Conservation (phyloP, 768 basidiomycete species). For the Suillus variegatus region DNA sequence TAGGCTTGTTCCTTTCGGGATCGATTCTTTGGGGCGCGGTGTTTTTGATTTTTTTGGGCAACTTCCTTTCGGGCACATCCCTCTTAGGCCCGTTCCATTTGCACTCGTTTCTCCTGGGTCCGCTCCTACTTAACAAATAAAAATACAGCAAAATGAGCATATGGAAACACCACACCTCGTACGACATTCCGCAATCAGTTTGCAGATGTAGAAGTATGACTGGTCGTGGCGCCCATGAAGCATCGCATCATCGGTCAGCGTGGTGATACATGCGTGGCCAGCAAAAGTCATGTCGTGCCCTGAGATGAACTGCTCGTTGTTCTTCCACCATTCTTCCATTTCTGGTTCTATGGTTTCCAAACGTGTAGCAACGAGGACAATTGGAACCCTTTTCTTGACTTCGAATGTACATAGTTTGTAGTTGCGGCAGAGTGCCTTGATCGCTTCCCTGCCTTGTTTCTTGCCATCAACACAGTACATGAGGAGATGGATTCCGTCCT, state of each 20-base stretch:
- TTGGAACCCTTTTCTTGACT: constrained; percentile 17
- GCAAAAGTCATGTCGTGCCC: constrained; percentile 33
- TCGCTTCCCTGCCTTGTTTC: constrained; percentile 13
- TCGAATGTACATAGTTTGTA: constrained; percentile 26
- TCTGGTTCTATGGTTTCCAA: constrained; percentile 32
- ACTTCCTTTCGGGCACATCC: neutral
- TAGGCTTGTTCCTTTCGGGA: neutral
- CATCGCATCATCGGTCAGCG: constrained; percentile 23
- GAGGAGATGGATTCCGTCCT: constrained; percentile 26
- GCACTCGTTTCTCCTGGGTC: neutral
- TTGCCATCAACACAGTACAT: constrained; percentile 29
- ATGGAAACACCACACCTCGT: neutral
- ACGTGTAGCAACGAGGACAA: constrained; percentile 31
- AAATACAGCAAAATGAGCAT: neutral
- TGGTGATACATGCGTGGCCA: constrained; percentile 41
- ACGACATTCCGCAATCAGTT: constrained; percentile 14
- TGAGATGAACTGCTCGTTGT: constrained; percentile 31
- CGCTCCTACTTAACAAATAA: neutral
- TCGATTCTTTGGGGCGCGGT: neutral
- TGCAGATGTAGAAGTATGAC: constrained; percentile 23
- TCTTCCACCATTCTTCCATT: constrained; percentile 42
- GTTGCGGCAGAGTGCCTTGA: constrained; percentile 29
- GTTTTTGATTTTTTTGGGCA: neutral
- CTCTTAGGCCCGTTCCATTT: too few relatives aligned
- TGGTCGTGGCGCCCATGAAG: constrained; percentile 21